phyloP scores from a whole-genome alignment of 2,329 filamentous ascomycete genomes.

The Aspergillus aculeatinus region DNA sequence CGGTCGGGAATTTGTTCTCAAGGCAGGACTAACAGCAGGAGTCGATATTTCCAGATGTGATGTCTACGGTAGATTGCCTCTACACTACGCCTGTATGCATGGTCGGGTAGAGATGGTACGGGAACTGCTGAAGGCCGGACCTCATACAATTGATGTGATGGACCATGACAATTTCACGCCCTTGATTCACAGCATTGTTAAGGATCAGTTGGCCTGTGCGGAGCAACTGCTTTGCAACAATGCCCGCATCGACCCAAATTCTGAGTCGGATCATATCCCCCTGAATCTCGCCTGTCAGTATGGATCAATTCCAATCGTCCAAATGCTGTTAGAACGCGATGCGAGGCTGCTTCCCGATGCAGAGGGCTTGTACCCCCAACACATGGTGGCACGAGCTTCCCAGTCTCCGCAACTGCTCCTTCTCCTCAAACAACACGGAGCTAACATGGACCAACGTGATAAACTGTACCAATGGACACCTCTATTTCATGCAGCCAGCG shows the following conservation, averaged over 20 bases:
- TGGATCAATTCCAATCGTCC: constrained; percentile 79
- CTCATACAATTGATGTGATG: constrained; percentile 77
- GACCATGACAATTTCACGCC: constrained; percentile 98
- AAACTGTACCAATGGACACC: constrained; percentile 98
- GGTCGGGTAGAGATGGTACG: constrained; percentile 82
- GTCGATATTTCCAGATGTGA: constrained; percentile 80
- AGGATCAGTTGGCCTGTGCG: constrained; percentile 77
- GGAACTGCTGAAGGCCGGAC: constrained; percentile 66
- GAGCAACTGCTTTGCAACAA: constrained; percentile 72
- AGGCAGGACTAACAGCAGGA: constrained; percentile 69
- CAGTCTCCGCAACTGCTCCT: constrained; percentile 76
- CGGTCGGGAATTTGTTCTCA: constrained; percentile 75
- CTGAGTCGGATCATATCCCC: constrained; percentile 88
- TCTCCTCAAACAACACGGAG: constrained; percentile 79
- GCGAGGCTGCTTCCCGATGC: constrained; percentile 88
- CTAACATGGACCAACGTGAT: constrained; percentile 86
- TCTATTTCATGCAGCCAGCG: constrained; percentile 91
- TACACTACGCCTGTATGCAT: constrained; percentile 97
- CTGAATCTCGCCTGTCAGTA: constrained; percentile 94
- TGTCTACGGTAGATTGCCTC: constrained; percentile 87
- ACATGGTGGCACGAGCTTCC: constrained; percentile 87
- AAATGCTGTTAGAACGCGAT: constrained; percentile 76
- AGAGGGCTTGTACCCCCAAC: constrained; percentile 94
- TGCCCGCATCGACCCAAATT: constrained; percentile 81
- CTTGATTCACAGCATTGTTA: constrained; percentile 90